phyloP scores from a whole-genome alignment of 2,329 filamentous ascomycete species.

The Trichophyton rubrum region DNA sequence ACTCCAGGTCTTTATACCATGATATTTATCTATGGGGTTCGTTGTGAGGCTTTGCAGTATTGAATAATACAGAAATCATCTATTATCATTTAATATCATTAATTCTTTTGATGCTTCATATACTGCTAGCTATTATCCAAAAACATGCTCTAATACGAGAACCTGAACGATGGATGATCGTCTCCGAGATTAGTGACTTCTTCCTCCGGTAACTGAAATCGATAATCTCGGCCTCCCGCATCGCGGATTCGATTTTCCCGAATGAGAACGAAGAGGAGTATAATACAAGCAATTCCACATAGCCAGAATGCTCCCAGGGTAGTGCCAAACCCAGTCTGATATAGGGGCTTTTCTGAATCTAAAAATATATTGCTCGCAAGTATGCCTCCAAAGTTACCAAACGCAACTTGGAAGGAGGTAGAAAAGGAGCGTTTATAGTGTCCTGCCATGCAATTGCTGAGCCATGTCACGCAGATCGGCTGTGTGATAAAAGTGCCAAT shows the following conservation, averaged over 20 bases:
- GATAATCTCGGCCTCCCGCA: slow-evolving; percentile 25
- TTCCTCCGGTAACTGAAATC: slow-evolving; percentile 23
- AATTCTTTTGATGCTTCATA: background rate
- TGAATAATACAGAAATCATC: no score
- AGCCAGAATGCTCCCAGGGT: slow-evolving; percentile 26
- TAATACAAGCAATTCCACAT: slow-evolving; percentile 20
- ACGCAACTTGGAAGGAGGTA: slow-evolving; percentile 39
- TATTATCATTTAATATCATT: background rate
- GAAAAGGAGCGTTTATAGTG: slow-evolving; percentile 47
- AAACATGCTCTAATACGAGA: slow-evolving; percentile 19
- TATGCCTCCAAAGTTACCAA: slow-evolving; percentile 25
- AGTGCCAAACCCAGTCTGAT: slow-evolving; percentile 19
- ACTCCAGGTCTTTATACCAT: background rate
- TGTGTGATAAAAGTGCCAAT: slow-evolving; percentile 43
- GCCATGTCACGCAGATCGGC: slow-evolving; percentile 45
- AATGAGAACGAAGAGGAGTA: slow-evolving; percentile 23
- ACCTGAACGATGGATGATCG: slow-evolving; percentile 29
- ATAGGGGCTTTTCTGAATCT: slow-evolving; percentile 19
- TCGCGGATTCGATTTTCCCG: slow-evolving; percentile 28
- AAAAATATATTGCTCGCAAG: slow-evolving; percentile 27
- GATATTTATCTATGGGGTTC: background rate
- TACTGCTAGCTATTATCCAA: background rate
- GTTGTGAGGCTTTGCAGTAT: background rate
- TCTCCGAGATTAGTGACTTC: slow-evolving; percentile 30
- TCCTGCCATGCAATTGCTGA: slow-evolving; percentile 45